A percentile compares a stretch with the other conserved stretches of the same genome.
phyloP scores from a whole-genome alignment of 352 stramenopile genomes.

The Phytophthora podocarpi region DNA sequence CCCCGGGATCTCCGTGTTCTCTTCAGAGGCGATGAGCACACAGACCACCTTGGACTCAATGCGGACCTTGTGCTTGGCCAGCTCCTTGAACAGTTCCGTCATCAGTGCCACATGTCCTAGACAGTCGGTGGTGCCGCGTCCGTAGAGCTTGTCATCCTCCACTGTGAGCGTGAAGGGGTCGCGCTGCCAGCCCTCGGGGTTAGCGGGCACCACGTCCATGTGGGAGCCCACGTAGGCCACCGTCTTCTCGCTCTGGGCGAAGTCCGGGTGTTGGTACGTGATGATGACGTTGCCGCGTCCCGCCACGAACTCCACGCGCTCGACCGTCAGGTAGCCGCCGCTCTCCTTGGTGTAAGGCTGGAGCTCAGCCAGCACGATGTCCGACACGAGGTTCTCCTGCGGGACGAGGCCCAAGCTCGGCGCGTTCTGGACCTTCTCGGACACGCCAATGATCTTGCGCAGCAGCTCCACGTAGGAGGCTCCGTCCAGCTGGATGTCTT shows the following conservation, averaged over 20 bases:
- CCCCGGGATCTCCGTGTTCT: conserved; percentile 81
- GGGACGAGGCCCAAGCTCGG: conserved; percentile 54
- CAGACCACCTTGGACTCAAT: conserved; percentile 84
- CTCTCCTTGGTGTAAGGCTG: conserved; percentile 80
- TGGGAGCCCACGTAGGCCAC: conserved; percentile 89
- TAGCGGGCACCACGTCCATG: conserved; percentile 93
- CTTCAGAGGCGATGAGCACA: conserved; percentile 92
- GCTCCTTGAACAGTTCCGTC: conserved; percentile 75
- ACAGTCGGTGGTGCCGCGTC: conserved; percentile 93
- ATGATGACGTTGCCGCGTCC: conserved; percentile 93
- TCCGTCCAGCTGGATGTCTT: conserved; percentile 55
- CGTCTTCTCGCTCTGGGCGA: conserved; percentile 67
- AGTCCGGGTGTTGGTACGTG: conserved; percentile 86
- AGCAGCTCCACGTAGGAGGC: conserved; percentile 71
- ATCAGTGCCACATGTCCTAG: conserved; percentile 93
- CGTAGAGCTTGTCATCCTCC: conserved; percentile 93
- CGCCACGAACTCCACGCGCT: conserved; percentile 85
- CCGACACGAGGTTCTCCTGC: conserved; percentile 78
- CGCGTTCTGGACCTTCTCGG: conserved; percentile 57
- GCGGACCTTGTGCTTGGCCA: conserved; percentile 76
- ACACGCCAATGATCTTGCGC: conserved; percentile 75
- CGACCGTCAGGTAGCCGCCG: conserved; percentile 68
- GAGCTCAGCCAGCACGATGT: conserved; percentile 88
- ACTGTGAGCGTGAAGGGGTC: conserved; percentile 90
- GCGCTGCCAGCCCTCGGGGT: conserved; percentile 87